Percentiles rank a stretch among this genome's conserved stretches.
These are phyloP conservation scores for Collybiopsis luxurians DNA, from an alignment of 768 basidiomycete genomes.

Conservation along the genomic window DNA sequence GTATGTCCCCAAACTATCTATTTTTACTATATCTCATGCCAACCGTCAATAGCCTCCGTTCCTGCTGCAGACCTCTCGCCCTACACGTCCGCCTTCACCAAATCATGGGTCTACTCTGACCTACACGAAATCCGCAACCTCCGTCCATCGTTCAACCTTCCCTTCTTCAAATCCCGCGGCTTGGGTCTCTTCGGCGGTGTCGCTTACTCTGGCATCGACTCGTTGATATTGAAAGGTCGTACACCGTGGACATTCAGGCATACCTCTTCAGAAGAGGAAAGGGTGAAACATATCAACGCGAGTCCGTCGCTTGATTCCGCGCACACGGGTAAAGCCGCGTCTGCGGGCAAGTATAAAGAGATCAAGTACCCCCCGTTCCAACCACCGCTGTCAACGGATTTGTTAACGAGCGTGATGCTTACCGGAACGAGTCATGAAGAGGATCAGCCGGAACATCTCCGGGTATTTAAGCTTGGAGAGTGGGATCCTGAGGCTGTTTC, in stretches of 20 bases:
- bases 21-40: constrained; percentile 14
- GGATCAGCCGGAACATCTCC: constrained; percentile 88
- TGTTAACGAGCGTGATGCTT: constrained; percentile 85
- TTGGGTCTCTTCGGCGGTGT: constrained; percentile 88
- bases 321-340: constrained; percentile 61
- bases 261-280: constrained; percentile 31
- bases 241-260: constrained; percentile 93
- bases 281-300: constrained; percentile 10
- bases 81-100: constrained; percentile 42
- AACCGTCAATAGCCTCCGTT: constrained; percentile 11
- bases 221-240: constrained; percentile 77
- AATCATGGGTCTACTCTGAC: constrained; percentile 85
- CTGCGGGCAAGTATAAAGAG: constrained; percentile 51
- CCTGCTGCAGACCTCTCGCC: constrained; percentile 3
- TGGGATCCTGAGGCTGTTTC: constrained; percentile 18
- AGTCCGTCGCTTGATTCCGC: constrained; percentile 51
- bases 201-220: constrained; percentile 85
- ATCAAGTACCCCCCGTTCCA: constrained; percentile 88
- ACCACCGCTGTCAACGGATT: constrained; percentile 87
- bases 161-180: constrained; percentile 5
- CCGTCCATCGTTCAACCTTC: constrained; percentile 82
- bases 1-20: constrained; percentile 2
- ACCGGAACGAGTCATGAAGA: constrained; percentile 98
- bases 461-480: constrained; percentile 40
- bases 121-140: constrained; percentile 89